Base-by-base conservation (phyloP, 306 rosid species). In the Cucumis cinereus region DNA sequence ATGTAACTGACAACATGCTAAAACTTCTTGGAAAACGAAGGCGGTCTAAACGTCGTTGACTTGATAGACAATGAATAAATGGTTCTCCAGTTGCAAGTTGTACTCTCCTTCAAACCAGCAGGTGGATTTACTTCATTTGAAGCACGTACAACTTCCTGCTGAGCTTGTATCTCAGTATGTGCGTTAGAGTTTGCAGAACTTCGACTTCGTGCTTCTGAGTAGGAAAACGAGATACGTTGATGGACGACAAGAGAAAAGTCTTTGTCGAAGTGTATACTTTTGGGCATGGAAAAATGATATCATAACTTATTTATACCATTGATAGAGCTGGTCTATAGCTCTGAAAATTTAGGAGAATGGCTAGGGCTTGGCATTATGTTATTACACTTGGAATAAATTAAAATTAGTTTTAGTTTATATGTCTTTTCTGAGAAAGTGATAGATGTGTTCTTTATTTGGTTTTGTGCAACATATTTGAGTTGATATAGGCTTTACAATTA, bases 1-100 rank as follows among this genome's bases (percentile, higher is more conserved):
- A 94, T 81, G 93, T 91, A 58, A 90, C 96, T 7, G 92, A 94
- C 80, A 94, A 94, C 93, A 94, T 94, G 98, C 90, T 94, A 40
- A 94, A 94, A 78, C 96, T 94, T 68, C 89, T 94, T 0, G 97
- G 97, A 41, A 89, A 82, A 47, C 91, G 93, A 5, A 85, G 86
- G 80, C 89, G 86, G 81, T 94, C 98, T 38, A 94, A 90, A 77
- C 77, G 93, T 12, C 87, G 82, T 58, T 28, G 52, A 59, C 23
- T 4, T 70, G n/a, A 70, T 43, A 15, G 20, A 52, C 28, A 5
- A 1, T 28, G 28, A 3, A 52, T 74, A 55, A 30, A 52, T 12
- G 8, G 15, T n/a, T n/a, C n/a, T n/a, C n/a, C n/a, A n/a, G n/a
- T n/a, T n/a, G n/a, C n/a, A n/a, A n/a, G n/a, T 57, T 7, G 28